Conservation (phyloP, 2,329 filamentous ascomycete species). For the Apiospora marii region DNA sequence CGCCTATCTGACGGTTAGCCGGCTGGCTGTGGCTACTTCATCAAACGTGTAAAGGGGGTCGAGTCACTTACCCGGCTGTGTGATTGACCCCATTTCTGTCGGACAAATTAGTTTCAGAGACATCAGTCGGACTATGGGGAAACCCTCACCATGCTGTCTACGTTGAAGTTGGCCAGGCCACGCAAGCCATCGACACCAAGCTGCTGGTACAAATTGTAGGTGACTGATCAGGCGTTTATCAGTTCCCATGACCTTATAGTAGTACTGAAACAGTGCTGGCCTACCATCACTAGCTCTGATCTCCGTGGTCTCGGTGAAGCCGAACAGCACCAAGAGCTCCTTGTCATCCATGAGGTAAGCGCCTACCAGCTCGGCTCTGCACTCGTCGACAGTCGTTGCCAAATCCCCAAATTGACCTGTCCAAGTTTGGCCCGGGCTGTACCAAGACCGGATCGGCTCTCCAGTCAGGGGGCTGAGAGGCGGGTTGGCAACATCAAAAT, state of each 20-base stretch:
- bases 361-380: conserved; percentile 50
- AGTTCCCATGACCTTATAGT: too few species aligned
- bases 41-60: neutral
- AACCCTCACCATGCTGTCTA: conserved; percentile 41
- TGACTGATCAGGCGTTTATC: conserved; percentile 36
- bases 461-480: conserved; percentile 64
- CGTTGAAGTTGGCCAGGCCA: conserved; percentile 48
- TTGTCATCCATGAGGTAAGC: conserved; percentile 53
- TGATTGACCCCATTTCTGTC: neutral
- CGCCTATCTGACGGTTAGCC: conserved; percentile 51
- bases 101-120: neutral
- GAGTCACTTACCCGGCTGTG: neutral
- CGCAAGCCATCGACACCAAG: conserved; percentile 51
- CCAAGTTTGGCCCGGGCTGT: conserved; percentile 71
- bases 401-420: conserved; percentile 66
- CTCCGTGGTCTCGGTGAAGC: conserved; percentile 45
- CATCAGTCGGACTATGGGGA: neutral
- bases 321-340: conserved; percentile 53
- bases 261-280: too few species aligned
- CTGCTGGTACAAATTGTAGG: conserved; percentile 51
- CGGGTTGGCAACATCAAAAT: conserved; percentile 65
- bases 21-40: neutral
- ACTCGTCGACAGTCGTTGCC: conserved; percentile 68
- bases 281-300: conserved; percentile 49
- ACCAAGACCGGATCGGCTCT: conserved; percentile 63